Percentiles rank a stretch among this genome's conserved stretches.
Conservation (phyloP, 768 basidiomycete species). For the Fistulinella prunicolor region DNA sequence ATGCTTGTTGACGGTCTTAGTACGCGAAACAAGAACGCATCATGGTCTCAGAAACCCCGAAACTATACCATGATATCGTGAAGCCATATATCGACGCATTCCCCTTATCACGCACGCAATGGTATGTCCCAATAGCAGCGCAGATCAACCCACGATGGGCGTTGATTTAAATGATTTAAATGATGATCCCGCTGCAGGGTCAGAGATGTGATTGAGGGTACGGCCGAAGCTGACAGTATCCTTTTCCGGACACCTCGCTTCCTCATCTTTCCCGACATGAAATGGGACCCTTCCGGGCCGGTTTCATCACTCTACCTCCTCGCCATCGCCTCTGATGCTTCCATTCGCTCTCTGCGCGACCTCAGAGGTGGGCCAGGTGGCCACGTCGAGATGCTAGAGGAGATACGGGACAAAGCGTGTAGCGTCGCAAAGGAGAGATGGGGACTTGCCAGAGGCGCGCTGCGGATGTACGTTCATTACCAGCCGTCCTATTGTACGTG, state of each 20-base stretch:
- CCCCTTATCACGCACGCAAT: constrained; percentile 73
- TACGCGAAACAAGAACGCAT: constrained; percentile 71
- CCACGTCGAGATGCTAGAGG: constrained; percentile 66
- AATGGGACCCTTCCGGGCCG: constrained; percentile 84
- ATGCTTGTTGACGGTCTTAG: constrained; percentile 33
- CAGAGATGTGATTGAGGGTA: constrained; percentile 73
- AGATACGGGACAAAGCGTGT: constrained; percentile 57
- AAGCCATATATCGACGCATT: constrained; percentile 77
- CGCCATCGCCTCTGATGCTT: constrained; percentile 62
- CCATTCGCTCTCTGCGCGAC: constrained; percentile 74
- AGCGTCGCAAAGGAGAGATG: constrained; percentile 58
- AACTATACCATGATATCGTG: constrained; percentile 65
- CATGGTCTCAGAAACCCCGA: constrained; percentile 83
- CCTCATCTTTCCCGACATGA: constrained; percentile 91
- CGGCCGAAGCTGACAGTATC: constrained; percentile 71
- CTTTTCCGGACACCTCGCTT: constrained; percentile 64
- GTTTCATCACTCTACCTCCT: constrained; percentile 76
- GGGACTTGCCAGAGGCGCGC: constrained; percentile 55
- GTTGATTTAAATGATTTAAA: not conserved
- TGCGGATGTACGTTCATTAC: constrained; percentile 89
- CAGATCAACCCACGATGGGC: not conserved
- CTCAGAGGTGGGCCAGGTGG: constrained; percentile 41
- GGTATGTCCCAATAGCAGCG: constrained; percentile 43
- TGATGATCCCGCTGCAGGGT: constrained; percentile 54
- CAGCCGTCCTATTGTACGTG: constrained; percentile 93